Evolutionary conservation across 306 rosid species (phyloP).

Genomic region (Phaseolus lunatus): DNA sequence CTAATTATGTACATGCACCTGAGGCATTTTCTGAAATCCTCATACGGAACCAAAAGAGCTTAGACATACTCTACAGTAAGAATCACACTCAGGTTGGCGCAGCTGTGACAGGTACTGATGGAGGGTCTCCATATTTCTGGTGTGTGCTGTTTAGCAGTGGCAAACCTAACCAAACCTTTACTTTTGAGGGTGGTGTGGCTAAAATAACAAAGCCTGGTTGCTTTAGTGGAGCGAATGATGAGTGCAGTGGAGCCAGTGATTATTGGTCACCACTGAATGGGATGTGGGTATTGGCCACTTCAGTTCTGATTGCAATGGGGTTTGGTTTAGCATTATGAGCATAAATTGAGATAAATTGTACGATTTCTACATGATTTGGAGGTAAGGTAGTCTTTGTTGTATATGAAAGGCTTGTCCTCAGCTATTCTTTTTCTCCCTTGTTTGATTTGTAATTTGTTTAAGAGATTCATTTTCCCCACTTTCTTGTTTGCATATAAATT

Average conservation of each 20-base stretch:
- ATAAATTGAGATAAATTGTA: conserved; percentile 34
- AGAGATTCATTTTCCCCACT: conserved; percentile 34
- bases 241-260: conserved; percentile 63
- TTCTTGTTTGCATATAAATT: conserved; percentile 37
- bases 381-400: conserved; percentile 39
- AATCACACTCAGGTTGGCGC: conserved; percentile 93
- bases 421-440: conserved; percentile 39
- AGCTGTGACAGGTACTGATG: conserved; percentile 84
- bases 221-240: conserved; percentile 90
- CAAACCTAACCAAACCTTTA: conserved; percentile 66
- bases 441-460: conserved; percentile 41
- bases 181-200: conserved; percentile 72
- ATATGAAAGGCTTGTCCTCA: conserved; percentile 48
- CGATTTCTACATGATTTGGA: conserved; percentile 37
- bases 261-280: conserved; percentile 50
- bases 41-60: conserved; percentile 69
- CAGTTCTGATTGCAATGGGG: conserved; percentile 53
- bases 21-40: conserved; percentile 78
- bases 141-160: conserved; percentile 90
- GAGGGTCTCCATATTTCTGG: conserved; percentile 93
- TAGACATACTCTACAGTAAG: conserved; percentile 73
- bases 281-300: conserved; percentile 54
- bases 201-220: conserved; percentile 81
- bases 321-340: conserved; percentile 61
- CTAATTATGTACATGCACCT: conserved; percentile 68